phyloP scores from a whole-genome alignment of 768 basidiomycete species.

The Pholiota conissans region DNA sequence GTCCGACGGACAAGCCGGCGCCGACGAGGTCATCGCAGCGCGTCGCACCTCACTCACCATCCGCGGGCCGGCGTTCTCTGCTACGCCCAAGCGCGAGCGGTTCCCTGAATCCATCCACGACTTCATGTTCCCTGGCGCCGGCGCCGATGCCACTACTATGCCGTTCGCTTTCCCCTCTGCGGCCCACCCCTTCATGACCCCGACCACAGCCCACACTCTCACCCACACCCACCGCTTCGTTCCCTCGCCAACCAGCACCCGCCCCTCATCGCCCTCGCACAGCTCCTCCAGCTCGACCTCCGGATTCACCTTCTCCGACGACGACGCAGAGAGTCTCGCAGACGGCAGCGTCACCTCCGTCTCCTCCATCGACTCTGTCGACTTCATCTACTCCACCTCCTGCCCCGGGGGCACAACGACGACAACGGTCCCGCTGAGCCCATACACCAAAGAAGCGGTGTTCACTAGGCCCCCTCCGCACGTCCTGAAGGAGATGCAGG shows the following conservation, averaged over 20 bases:
- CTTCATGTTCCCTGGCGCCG: no score
- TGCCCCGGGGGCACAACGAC: constrained; percentile 5
- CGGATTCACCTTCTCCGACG: constrained; percentile 25
- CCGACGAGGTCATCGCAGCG: constrained; percentile 24
- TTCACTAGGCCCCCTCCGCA: no score
- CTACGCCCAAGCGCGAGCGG: constrained; percentile 32
- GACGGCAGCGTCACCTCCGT: constrained; percentile 31
- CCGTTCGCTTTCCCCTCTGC: constrained; percentile 12
- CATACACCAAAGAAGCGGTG: no score
- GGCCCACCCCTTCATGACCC: constrained; percentile 6
- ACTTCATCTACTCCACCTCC: constrained; percentile 18
- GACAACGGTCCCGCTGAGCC: constrained; percentile 4
- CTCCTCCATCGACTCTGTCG: constrained; percentile 29
- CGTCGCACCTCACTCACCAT: no score
- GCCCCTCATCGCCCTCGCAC: constrained; percentile 44
- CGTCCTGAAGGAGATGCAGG: no score
- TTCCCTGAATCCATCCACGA: no score
- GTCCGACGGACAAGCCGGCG: constrained; percentile 29
- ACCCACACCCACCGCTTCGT: no score
- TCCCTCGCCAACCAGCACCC: constrained; percentile 28
- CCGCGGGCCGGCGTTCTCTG: no score
- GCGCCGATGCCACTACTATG: constrained; percentile 1
- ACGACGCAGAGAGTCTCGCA: constrained; percentile 27
- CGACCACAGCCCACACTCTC: no score
- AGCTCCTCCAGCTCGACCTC: no score